Evolutionary conservation across 1,284 basidiomycete species (phyloP).

Genomic region (Cryptococcus floricola): DNA sequence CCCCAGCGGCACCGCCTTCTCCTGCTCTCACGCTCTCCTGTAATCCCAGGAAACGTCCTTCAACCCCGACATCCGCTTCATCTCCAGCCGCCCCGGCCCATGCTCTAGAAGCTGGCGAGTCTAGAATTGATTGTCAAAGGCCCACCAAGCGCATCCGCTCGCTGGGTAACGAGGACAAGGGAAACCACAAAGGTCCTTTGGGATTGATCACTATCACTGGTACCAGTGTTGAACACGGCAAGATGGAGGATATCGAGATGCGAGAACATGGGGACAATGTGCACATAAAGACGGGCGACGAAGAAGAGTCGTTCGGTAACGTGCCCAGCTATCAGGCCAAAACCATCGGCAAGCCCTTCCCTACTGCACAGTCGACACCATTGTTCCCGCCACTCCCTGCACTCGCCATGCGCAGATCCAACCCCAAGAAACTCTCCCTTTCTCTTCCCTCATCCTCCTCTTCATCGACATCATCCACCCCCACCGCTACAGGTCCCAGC

Average conservation of each 20-base stretch:
- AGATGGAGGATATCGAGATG: background rate
- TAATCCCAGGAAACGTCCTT: background rate
- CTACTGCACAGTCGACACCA: background rate
- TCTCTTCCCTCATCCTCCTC: conserved; percentile 21
- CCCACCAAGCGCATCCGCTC: conserved; percentile 6
- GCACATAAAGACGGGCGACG: background rate
- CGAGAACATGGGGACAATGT: background rate
- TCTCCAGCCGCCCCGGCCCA: background rate
- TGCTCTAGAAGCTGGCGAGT: background rate
- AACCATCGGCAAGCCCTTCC: background rate
- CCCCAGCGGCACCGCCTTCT: background rate
- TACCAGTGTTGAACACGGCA: background rate
- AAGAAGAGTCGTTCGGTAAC: background rate
- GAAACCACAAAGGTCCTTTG: conserved; percentile 1
- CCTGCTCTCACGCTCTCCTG: background rate
- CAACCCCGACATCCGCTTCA: background rate
- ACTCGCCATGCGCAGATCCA: conserved; percentile 30
- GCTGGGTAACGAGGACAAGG: background rate
- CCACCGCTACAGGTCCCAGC: conserved; percentile 5
- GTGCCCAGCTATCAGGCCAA: background rate
- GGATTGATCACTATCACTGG: background rate
- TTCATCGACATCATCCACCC: conserved; percentile 6
- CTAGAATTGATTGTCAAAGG: background rate
- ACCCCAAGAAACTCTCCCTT: conserved; percentile 39
- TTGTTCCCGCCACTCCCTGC: conserved; percentile 15